These are phyloP conservation scores for Mitosporidium daphniae DNA, from an alignment of 371 early-diverging fungal genomes.

Conservation along the genomic window DNA sequence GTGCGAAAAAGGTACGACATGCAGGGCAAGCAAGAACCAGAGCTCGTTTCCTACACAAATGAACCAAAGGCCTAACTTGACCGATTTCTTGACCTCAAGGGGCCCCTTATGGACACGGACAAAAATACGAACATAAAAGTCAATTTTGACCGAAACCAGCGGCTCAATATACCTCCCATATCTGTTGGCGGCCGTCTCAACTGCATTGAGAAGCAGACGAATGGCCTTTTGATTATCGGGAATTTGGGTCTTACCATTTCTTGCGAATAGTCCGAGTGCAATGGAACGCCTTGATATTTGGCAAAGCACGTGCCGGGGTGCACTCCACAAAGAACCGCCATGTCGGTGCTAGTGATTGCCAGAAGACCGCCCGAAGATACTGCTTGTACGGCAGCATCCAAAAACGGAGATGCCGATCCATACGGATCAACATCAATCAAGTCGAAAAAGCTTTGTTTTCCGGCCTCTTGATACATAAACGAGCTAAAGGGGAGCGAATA, in stretches of 20 bases:
- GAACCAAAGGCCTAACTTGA: too few species aligned
- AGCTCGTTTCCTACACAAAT: too few species aligned
- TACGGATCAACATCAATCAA: conserved; percentile 59
- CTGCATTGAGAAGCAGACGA: conserved; percentile 45
- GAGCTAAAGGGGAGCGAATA: background rate
- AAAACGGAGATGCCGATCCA: conserved; percentile 78
- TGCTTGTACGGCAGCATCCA: conserved; percentile 73
- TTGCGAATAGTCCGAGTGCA: conserved; percentile 20
- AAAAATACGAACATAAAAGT: conserved; percentile 94
- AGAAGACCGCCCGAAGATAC: conserved; percentile 71
- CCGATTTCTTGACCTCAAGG: too few species aligned
- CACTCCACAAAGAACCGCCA: conserved; percentile 73
- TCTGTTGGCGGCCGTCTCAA: conserved; percentile 49
- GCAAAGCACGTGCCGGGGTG: conserved; percentile 61
- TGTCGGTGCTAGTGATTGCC: conserved; percentile 95
- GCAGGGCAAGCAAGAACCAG: too few species aligned
- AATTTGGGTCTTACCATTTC: conserved; percentile 13
- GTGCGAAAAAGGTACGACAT: too few species aligned
- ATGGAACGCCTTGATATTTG: conserved; percentile 70
- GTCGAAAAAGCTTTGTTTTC: conserved; percentile 6
- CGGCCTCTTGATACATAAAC: conserved; percentile 7
- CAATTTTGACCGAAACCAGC: conserved; percentile 64
- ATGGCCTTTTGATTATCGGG: too few species aligned
- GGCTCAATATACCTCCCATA: conserved; percentile 57
- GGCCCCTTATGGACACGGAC: conserved; percentile 62